Percentiles rank a stretch among this genome's conserved stretches.
These are phyloP conservation scores for Trifolium pratense DNA, from an alignment of 306 rosid species.

Conservation along the genomic window DNA sequence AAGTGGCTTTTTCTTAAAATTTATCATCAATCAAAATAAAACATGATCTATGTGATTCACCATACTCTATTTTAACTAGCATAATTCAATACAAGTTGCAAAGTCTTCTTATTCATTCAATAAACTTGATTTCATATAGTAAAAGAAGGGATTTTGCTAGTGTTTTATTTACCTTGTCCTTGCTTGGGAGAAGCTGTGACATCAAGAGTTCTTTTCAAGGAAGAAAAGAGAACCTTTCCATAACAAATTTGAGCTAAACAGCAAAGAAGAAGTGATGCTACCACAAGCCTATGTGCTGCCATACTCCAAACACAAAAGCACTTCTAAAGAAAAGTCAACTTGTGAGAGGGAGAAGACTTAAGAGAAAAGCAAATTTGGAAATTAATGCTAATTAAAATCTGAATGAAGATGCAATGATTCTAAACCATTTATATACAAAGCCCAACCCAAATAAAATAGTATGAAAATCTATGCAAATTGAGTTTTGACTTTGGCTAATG, in stretches of 20 bases:
- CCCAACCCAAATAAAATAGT: conserved; percentile 2
- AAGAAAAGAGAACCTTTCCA: conserved; percentile 58
- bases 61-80: background rate
- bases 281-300: conserved; percentile 60
- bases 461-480: conserved; percentile 10
- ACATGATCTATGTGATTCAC: conserved; percentile 6
- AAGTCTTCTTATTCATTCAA: background rate
- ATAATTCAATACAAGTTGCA: background rate
- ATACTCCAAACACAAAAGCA: conserved; percentile 42
- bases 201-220: conserved; percentile 57
- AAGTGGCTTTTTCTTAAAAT: too few relatives aligned
- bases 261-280: conserved; percentile 59
- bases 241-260: conserved; percentile 57
- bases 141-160: too few relatives aligned
- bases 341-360: conserved; percentile 1
- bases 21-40: background rate
- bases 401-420: conserved; percentile 35
- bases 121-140: too few relatives aligned
- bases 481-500: conserved; percentile 5
- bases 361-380: conserved; percentile 10
- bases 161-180: conserved; percentile 61
- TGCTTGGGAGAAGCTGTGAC: conserved; percentile 72
- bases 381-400: conserved; percentile 6
- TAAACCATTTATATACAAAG: conserved; percentile 38
- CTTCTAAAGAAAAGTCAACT: conserved; percentile 30